Conservation (phyloP, 2,329 filamentous ascomycete species). For the Emmonsiellopsis sp. region DNA sequence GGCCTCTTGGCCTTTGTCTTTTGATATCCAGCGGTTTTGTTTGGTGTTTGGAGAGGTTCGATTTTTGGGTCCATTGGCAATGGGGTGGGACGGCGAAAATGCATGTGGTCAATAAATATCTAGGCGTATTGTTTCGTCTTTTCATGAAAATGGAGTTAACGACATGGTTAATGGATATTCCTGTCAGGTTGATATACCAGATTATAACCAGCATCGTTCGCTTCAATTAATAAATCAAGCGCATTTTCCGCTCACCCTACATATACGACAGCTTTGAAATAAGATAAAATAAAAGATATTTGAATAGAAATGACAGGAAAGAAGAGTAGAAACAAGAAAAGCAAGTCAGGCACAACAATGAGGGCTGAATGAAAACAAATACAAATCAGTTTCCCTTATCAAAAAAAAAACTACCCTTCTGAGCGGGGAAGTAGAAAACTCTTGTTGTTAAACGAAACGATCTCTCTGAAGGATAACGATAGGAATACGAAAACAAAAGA, state of each 20-base stretch:
- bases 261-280: not conserved
- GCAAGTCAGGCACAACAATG: not conserved
- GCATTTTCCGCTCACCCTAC: not conserved
- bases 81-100: not conserved
- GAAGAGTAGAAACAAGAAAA: not conserved
- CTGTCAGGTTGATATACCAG: constrained; percentile 1
- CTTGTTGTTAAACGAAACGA: not conserved
- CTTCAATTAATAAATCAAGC: not conserved
- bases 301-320: not conserved
- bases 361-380: not conserved
- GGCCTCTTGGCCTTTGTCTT: not conserved
- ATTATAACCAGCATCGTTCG: not conserved
- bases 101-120: not conserved
- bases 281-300: not conserved
- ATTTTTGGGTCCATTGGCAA: too few relatives aligned
- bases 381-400: not conserved
- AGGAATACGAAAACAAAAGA: not conserved
- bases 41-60: too few relatives aligned
- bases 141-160: not conserved
- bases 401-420: not conserved
- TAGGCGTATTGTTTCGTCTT: too few relatives aligned
- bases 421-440: not conserved
- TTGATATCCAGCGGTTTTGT: not conserved
- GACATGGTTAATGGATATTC: not conserved
- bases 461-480: not conserved